These are phyloP conservation scores for Hemileccinum rubropunctum DNA, from an alignment of 768 basidiomycete species.

Conservation along the genomic window DNA sequence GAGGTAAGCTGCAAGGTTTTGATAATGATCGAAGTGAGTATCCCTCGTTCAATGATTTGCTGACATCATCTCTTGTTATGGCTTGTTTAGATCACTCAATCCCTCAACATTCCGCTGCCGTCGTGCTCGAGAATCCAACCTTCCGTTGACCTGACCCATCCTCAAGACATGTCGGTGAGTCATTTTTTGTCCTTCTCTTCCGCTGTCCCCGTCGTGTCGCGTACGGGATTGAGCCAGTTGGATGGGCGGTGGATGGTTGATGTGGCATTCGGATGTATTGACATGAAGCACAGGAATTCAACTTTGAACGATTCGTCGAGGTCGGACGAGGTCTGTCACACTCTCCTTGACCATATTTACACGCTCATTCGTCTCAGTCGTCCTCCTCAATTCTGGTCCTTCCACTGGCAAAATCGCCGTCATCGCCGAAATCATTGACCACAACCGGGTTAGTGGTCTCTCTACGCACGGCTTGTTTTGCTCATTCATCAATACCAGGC, in stretches of 20 bases:
- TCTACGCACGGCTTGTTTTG: neutral
- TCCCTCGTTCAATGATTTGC: no score
- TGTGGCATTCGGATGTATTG: constrained; percentile 29
- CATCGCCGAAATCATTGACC: constrained; percentile 97
- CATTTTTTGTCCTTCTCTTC: neutral
- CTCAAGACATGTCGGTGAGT: constrained; percentile 24
- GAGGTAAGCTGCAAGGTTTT: no score
- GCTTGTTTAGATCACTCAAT: constrained; percentile 12
- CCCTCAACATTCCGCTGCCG: neutral
- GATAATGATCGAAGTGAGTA: no score
- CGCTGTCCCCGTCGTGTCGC: neutral
- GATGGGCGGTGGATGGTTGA: neutral
- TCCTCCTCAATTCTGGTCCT: constrained; percentile 90
- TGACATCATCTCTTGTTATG: constrained; percentile 4
- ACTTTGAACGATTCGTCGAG: constrained; percentile 97
- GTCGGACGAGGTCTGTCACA: constrained; percentile 70
- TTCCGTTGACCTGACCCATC: neutral
- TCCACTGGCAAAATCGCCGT: constrained; percentile 87
- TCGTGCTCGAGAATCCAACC: neutral
- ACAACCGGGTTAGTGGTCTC: constrained; percentile 72
- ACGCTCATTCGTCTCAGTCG: constrained; percentile 45
- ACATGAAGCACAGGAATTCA: constrained; percentile 56
- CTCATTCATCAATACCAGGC: constrained; percentile 51
- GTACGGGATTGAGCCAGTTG: rapidly evolving
- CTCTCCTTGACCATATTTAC: neutral